Base-by-base conservation (phyloP, 495 filamentous ascomycete species). In the Neurospora cerealis region DNA sequence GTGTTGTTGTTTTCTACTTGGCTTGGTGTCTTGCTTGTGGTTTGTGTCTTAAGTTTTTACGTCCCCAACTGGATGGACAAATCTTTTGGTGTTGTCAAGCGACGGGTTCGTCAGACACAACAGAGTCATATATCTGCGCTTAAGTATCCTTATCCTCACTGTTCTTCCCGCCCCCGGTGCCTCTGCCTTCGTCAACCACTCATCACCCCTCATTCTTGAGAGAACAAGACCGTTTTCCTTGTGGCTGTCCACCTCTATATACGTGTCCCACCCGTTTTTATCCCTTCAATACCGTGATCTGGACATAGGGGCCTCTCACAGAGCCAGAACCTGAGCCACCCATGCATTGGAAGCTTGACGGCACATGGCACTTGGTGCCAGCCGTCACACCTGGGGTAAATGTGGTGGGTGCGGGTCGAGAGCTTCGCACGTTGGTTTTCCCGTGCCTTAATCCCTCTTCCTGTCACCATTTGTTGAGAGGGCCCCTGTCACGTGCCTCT, bases 161-260 rank as follows among this genome's bases (percentile, higher is more conserved):
- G 5, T 42, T 42, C 3, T 13, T 15, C 13, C 11, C 10, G 13
- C 11, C 39, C n/a, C n/a, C n/a, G n/a, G n/a, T n/a, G n/a, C n/a
- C 13, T 2, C 5, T 42, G 41, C 41, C 15, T 17, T 42, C 40
- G 15, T 42, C 5, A 6, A 42, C 15, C 5, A 17, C 5, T 42
- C 5, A 42, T 42, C 1, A 42, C 41, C 17, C 0, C 41, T 41
- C 41, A 44, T 19, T 8, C 6, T 44, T 44, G 17, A 44, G 41
- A 3, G 2, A 19, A 0, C 0, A 1, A 3, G 17, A 3, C 40
- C 15, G 5, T 2, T 44, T 17, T 2, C 0, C 41, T n/a, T 19
- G 17, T n/a, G 19, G 41, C 0, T 44, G 0, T 3, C 19, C 41
- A 6, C 41, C 41, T 44, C 41, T 44, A 44, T 44, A n/a, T n/a